Evolutionary conservation across 257 asterid species (phyloP).

Genomic region (Solanum boliviense): DNA sequence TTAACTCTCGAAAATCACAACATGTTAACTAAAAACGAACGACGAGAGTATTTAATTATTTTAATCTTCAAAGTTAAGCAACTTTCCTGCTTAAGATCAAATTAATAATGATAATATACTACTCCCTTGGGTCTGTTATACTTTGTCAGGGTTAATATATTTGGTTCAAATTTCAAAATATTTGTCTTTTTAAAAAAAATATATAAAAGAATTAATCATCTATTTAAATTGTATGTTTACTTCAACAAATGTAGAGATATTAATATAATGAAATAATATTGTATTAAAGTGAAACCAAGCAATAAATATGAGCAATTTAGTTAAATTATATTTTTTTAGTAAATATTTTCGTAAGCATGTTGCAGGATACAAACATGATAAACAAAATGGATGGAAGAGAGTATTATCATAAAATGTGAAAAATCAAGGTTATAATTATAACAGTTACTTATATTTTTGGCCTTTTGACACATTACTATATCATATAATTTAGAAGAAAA

Average conservation of each 20-base stretch:
- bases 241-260: background rate
- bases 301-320: background rate
- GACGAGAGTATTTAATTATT: too few relatives aligned
- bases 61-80: too few relatives aligned
- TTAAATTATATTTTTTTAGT: background rate
- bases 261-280: too few relatives aligned
- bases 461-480: constrained; percentile 67
- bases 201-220: background rate
- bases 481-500: constrained; percentile 29
- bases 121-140: too few relatives aligned
- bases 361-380: background rate
- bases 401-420: constrained; percentile 9
- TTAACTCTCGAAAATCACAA: too few relatives aligned
- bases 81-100: too few relatives aligned
- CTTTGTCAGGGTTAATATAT: too few relatives aligned
- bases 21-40: too few relatives aligned
- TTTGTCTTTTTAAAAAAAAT: too few relatives aligned
- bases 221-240: background rate
- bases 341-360: background rate
- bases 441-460: constrained; percentile 29
- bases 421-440: constrained; percentile 25
- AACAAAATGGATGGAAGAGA: background rate
- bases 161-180: too few relatives aligned
- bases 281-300: too few relatives aligned
- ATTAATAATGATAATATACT: too few relatives aligned